These are phyloP conservation scores for Apocynum venetum DNA, from an alignment of 257 asterid species.

Conservation along the genomic window DNA sequence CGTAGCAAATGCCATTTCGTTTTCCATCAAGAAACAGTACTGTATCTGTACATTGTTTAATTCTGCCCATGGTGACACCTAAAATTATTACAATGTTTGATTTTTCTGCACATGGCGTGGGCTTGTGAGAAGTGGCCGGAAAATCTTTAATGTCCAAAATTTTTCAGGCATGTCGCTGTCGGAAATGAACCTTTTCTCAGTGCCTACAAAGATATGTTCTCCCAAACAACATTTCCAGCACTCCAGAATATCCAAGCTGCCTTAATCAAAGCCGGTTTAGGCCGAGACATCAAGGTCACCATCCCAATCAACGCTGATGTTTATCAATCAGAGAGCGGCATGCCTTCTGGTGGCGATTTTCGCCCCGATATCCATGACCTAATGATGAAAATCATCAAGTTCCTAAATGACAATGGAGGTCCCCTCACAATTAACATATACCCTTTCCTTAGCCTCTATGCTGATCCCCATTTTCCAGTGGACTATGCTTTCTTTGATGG, in stretches of 20 bases:
- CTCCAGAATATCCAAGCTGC: conserved; percentile 40
- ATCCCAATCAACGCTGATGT: conserved; percentile 48
- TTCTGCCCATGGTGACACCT: not conserved
- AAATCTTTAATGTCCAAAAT: not conserved
- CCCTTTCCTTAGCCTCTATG: conserved; percentile 42
- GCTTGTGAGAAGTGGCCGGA: not conserved
- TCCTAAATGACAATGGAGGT: conserved; percentile 32
- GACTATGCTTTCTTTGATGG: conserved; percentile 66
- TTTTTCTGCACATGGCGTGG: not conserved
- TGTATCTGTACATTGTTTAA: not conserved
- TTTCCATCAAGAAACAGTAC: conserved; percentile 1
- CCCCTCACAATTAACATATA: conserved; percentile 43
- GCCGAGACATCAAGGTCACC: conserved; percentile 36
- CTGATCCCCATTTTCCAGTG: conserved; percentile 39
- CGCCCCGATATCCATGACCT: conserved; percentile 32
- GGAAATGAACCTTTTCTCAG: conserved; percentile 44
- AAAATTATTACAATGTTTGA: not conserved
- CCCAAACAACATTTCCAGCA: conserved; percentile 29
- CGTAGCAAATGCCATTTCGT: not conserved
- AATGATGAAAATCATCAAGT: conserved; percentile 36
- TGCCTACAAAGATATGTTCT: conserved; percentile 31
- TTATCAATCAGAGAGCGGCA: conserved; percentile 25
- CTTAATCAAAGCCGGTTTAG: conserved; percentile 41
- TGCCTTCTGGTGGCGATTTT: conserved; percentile 40
- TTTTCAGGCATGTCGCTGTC: conserved; percentile 50